Evolutionary conservation across 164 flowering plant species (phyloP).

Genomic region (Litsea cubeba): DNA sequence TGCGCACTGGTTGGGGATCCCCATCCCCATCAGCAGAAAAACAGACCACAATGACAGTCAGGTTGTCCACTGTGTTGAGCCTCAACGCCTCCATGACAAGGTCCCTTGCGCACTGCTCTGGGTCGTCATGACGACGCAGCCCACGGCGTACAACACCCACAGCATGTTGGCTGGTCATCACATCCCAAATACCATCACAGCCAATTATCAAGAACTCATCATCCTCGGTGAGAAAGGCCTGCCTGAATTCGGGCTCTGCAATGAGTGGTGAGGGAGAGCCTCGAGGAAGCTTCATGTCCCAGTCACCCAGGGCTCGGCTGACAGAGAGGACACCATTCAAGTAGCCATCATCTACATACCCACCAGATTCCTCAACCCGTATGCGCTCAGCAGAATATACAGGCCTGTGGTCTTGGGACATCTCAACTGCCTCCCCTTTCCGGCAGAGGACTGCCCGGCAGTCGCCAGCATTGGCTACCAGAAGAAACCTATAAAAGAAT

Average conservation of each 20-base stretch:
- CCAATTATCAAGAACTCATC: constrained; percentile 87
- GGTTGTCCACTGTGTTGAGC: constrained; percentile 58
- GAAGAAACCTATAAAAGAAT: constrained; percentile 43
- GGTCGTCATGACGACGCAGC: constrained; percentile 64
- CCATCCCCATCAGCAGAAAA: constrained; percentile 34
- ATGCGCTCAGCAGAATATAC: constrained; percentile 39
- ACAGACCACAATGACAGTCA: constrained; percentile 74
- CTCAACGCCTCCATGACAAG: constrained; percentile 66
- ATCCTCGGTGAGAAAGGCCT: constrained; percentile 53
- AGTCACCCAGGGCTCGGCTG: constrained; percentile 80
- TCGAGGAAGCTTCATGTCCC: constrained; percentile 73
- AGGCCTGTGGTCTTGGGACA: constrained; percentile 85
- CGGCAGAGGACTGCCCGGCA: constrained; percentile 89
- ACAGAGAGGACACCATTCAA: constrained; percentile 77
- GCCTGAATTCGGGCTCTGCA: constrained; percentile 72
- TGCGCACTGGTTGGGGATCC: constrained; percentile 26
- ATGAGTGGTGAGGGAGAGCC: constrained; percentile 74
- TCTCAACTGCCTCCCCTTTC: constrained; percentile 69
- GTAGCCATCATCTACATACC: constrained; percentile 68
- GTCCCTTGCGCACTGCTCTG: constrained; percentile 68
- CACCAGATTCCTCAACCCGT: constrained; percentile 65
- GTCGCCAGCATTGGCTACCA: constrained; percentile 91
- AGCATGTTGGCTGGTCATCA: constrained; percentile 81
- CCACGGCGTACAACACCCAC: constrained; percentile 65
- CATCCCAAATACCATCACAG: constrained; percentile 96